phyloP scores from a whole-genome alignment of 2,329 filamentous ascomycete species.

The Aspergillus quadrilineatus region DNA sequence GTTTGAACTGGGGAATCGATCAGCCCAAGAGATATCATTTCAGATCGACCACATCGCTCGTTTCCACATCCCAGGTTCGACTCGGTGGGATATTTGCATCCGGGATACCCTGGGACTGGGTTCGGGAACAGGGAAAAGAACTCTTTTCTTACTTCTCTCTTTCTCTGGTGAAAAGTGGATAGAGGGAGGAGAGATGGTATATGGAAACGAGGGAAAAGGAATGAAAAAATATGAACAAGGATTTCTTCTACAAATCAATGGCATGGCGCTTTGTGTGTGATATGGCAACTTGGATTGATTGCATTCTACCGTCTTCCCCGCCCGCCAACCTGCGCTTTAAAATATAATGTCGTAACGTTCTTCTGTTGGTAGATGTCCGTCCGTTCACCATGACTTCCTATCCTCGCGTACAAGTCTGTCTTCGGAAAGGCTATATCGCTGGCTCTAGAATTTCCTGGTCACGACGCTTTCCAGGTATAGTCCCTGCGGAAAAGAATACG shows the following conservation, averaged over 20 bases:
- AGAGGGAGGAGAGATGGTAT: conserved; percentile 10
- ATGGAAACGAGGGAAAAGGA: conserved; percentile 15
- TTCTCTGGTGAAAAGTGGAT: conserved; percentile 16
- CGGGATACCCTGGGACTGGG: conserved; percentile 22
- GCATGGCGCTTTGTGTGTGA: conserved; percentile 31
- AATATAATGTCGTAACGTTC: conserved; percentile 16
- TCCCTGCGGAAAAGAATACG: not conserved
- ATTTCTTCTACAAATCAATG: conserved; percentile 27
- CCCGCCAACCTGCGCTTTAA: conserved; percentile 3
- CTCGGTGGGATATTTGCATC: conserved; percentile 24
- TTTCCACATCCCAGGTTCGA: conserved; percentile 24
- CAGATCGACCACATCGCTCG: conserved; percentile 29
- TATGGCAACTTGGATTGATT: conserved; percentile 22
- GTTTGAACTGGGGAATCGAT: conserved; percentile 34
- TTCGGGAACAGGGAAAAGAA: conserved; percentile 19
- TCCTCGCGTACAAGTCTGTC: too few relatives aligned
- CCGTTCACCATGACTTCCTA: too few relatives aligned
- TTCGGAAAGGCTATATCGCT: too few relatives aligned
- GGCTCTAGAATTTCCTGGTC: not conserved
- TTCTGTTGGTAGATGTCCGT: not conserved
- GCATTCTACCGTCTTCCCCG: conserved; percentile 14
- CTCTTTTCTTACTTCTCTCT: conserved; percentile 17
- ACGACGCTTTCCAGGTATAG: not conserved
- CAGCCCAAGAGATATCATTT: conserved; percentile 27
- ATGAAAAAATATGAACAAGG: conserved; percentile 22